These are phyloP conservation scores for Crotalaria pallida DNA, from an alignment of 306 rosid species.

Conservation along the genomic window DNA sequence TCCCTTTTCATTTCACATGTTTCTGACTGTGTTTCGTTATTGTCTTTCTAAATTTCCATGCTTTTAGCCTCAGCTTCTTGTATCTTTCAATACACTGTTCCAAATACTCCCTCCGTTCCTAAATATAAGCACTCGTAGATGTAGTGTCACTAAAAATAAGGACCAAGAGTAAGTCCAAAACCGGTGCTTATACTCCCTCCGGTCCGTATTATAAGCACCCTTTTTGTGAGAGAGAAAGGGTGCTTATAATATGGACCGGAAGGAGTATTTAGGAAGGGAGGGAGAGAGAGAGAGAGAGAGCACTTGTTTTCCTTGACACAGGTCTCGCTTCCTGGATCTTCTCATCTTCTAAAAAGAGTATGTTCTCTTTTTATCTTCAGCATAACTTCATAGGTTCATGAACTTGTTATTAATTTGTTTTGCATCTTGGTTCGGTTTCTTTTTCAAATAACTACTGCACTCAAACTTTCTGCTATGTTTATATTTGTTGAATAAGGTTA, in stretches of 20 bases:
- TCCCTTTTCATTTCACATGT: not conserved
- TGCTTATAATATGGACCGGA: no score
- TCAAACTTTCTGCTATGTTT: not conserved
- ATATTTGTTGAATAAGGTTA: not conserved
- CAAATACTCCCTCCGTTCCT: no score
- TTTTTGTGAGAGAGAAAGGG: no score
- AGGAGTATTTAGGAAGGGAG: no score
- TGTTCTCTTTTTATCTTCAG: slow-evolving; percentile 19
- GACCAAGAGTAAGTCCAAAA: no score
- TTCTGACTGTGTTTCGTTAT: not conserved
- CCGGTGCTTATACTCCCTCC: slow-evolving; percentile 8
- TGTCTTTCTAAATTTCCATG: slow-evolving; percentile 10
- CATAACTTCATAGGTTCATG: not conserved
- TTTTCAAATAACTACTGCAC: no score
- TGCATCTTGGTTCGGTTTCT: no score
- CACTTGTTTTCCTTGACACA: slow-evolving; percentile 44
- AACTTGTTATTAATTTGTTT: not conserved
- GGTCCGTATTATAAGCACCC: no score
- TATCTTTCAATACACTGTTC: not conserved
- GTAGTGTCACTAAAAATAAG: no score
- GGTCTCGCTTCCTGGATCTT: slow-evolving; percentile 20
- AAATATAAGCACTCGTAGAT: no score
- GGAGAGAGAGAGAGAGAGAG: not conserved
- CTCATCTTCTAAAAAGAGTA: slow-evolving; percentile 42
- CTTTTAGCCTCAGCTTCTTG: not conserved